These are phyloP conservation scores for Zelonia costaricensis DNA, from an alignment of 208 protist species.

Conservation along the genomic window DNA sequence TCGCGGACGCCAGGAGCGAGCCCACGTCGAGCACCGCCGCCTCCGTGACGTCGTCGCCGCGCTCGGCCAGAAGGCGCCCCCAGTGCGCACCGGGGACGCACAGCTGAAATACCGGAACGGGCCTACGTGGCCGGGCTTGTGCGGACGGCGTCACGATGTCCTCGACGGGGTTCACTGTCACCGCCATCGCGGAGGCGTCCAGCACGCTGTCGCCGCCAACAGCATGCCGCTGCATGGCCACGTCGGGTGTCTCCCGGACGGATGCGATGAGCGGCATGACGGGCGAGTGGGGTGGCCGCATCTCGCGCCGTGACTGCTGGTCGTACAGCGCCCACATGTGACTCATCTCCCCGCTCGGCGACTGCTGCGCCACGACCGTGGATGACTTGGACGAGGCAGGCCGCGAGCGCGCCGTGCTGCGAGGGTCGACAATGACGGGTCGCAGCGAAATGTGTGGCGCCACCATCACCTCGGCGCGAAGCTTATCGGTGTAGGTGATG, in stretches of 20 bases:
- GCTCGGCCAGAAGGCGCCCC: background rate
- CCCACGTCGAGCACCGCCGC: background rate
- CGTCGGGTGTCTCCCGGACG: background rate
- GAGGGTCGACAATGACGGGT: background rate
- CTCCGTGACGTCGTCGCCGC: background rate
- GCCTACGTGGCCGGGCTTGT: background rate
- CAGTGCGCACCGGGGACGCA: background rate
- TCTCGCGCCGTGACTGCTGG: background rate
- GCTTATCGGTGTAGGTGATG: background rate
- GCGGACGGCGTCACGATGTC: background rate
- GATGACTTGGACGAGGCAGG: background rate
- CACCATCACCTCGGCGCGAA: background rate
- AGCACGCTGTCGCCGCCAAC: background rate
- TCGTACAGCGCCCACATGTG: slow-evolving; percentile 5
- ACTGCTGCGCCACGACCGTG: no score
- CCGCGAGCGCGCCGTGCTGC: background rate
- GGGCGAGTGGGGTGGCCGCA: background rate
- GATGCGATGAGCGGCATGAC: background rate
- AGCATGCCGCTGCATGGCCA: background rate
- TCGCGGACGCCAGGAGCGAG: background rate
- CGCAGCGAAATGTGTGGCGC: background rate
- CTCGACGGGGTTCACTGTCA: slow-evolving; percentile 4
- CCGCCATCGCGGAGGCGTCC: slow-evolving; percentile 5
- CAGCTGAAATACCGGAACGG: background rate
- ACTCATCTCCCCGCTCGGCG: no score